phyloP scores from a whole-genome alignment of 352 stramenopile genomes.

The Phytophthora fragariae region DNA sequence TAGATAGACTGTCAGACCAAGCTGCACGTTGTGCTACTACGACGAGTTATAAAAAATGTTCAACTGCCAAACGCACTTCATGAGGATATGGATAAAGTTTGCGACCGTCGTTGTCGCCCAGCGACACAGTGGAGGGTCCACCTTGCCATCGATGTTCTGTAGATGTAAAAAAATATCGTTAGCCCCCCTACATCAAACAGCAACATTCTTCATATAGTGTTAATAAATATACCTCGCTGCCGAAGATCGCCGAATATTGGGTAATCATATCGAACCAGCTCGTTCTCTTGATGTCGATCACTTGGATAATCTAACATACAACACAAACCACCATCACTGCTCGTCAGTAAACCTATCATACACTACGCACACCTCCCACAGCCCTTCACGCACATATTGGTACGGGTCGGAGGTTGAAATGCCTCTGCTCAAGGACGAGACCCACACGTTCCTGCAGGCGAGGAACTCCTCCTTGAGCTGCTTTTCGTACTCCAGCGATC shows the following conservation, averaged over 20 bases:
- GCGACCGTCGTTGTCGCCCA: conserved; percentile 85
- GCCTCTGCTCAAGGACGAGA: conserved; percentile 64
- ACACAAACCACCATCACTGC: not conserved
- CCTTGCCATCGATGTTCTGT: conserved; percentile 76
- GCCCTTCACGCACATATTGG: conserved; percentile 67
- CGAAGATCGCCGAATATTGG: conserved; percentile 92
- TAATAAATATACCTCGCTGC: conserved; percentile 56
- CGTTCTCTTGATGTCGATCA: conserved; percentile 89
- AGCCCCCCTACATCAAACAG: not conserved
- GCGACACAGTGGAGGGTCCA: conserved; percentile 80
- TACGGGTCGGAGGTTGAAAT: conserved; percentile 78
- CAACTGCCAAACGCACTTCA: conserved; percentile 54
- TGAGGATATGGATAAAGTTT: conserved; percentile 83
- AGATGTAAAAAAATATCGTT: not conserved
- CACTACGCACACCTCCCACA: not conserved
- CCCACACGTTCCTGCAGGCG: conserved; percentile 75
- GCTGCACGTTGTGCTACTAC: not conserved
- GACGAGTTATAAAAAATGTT: too few relatives aligned
- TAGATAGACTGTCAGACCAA: conserved; percentile 1
- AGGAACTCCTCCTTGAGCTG: conserved; percentile 90
- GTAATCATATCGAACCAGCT: conserved; percentile 93
- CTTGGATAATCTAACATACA: conserved; percentile 71
- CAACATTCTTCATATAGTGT: not conserved
- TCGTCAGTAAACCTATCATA: not conserved
- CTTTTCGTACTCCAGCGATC: conserved; percentile 71